Evolutionary conservation across 768 basidiomycete genomes (phyloP), one percentile per base, ranked within the genome.

Genomic region (Russula ochroleuca): DNA sequence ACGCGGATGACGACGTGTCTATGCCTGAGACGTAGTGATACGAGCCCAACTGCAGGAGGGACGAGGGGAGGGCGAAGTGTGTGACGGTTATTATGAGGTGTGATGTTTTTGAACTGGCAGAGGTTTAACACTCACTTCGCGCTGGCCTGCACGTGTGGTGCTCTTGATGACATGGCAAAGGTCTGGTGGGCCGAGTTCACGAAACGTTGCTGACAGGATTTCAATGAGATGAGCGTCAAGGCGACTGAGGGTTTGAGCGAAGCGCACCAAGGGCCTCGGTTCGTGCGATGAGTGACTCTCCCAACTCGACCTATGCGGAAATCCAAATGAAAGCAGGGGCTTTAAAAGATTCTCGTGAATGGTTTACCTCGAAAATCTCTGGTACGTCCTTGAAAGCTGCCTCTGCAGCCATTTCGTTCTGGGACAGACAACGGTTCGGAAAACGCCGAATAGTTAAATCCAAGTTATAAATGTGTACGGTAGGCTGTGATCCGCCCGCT

Each of bases 21-120:
- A 99, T 92, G n/a, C 97, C 96, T 0, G 97, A 99, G 62, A 97
- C 84, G 70, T 92, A 98, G 76, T 99, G 97, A 74, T 98, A 98
- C 40, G 96, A 98, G 43, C 94, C 93, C 63, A 93, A 80, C 94
- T 97, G 70, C 21, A 40, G 33, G 45, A 45, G 19, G 61, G 64
- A 60, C 38, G 47, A 14, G n/a, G 52, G 17, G 35, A 14, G 19
- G 5, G 37, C 19, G 35, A 21, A 17, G 51, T 5, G 43, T 45
- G n/a, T 10, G 19, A 45, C 43, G 43, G 41, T 45, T n/a, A n/a
- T 45, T 45, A 45, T 45, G 43, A 45, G 43, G 19, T 43, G 9
- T 52, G 11, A n/a, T 25, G 33, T n/a, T 35, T 19, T 10, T 21
- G 35, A 21, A 21, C 17, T 8, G 11, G n/a, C 21, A 15, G 55